Evolutionary conservation across 768 basidiomycete genomes (phyloP).

Genomic region (Leccinellum luteum): DNA sequence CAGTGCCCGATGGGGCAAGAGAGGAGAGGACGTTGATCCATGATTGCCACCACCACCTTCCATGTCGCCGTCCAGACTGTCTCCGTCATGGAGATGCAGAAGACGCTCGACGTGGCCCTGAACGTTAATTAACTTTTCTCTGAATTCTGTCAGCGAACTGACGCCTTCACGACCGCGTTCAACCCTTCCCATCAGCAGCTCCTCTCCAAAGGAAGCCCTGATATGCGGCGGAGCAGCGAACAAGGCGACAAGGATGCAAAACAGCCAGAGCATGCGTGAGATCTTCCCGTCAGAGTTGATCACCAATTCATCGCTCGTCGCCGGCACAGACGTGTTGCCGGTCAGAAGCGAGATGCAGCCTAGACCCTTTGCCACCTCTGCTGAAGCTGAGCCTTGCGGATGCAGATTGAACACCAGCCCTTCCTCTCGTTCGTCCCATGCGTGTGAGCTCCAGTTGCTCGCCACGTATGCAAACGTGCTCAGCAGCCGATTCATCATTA

Average conservation of each 20-base stretch:
- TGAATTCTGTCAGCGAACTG: conserved; percentile 19
- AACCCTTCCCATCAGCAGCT: conserved; percentile 8
- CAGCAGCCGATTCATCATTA: conserved; percentile 9
- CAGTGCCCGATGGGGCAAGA: conserved; percentile 22
- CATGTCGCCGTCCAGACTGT: conserved; percentile 16
- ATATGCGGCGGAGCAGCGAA: conserved; percentile 14
- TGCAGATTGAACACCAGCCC: conserved; percentile 28
- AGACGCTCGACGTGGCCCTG: conserved; percentile 24
- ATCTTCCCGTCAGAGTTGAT: conserved; percentile 52
- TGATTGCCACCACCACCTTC: conserved; percentile 21
- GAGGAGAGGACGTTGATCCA: conserved; percentile 19
- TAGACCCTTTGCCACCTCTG: conserved; percentile 1
- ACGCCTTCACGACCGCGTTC: conserved; percentile 11
- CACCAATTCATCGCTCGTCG: conserved; percentile 27
- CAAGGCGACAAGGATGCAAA: conserved; percentile 34
- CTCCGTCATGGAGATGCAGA: conserved; percentile 12
- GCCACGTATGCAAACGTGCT: conserved; percentile 21
- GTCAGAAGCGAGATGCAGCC: conserved; percentile 8
- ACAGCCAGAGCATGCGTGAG: conserved; percentile 50
- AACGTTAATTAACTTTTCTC: conserved; percentile 24
- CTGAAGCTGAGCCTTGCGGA: conserved; percentile 9
- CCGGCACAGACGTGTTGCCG: conserved; percentile 10
- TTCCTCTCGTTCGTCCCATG: conserved; percentile 27
- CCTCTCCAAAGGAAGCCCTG: conserved; percentile 14
- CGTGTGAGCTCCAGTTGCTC: conserved; percentile 21